phyloP scores from a whole-genome alignment of 208 protist genomes.

The Wallacemonas sp. region DNA sequence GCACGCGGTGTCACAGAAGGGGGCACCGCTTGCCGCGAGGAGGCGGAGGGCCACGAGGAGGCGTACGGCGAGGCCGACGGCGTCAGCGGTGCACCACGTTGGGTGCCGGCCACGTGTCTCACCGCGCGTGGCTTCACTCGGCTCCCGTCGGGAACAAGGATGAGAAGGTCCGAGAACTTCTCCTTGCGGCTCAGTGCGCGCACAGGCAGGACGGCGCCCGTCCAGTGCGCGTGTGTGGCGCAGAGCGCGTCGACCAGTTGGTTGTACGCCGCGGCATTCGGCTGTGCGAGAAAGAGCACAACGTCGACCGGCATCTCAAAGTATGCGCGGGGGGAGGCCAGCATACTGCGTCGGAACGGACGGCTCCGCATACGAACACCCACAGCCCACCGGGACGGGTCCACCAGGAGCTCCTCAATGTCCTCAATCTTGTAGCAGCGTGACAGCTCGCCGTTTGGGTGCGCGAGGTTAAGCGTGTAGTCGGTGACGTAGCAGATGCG shows the following conservation, averaged over 20 bases:
- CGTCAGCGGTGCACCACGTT: no score
- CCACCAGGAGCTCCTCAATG: constrained; percentile 29
- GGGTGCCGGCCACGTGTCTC: no score
- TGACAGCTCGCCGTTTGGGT: constrained; percentile 19
- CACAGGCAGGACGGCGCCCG: constrained; percentile 17
- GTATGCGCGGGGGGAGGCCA: constrained; percentile 12
- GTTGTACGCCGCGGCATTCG: constrained; percentile 10
- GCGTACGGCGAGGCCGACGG: no score
- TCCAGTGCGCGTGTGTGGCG: constrained; percentile 16
- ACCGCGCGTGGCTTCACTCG: constrained; percentile 44
- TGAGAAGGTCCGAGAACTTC: constrained; percentile 24
- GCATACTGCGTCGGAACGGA: constrained; percentile 25
- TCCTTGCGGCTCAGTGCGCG: constrained; percentile 18
- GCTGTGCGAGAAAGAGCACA: constrained; percentile 20
- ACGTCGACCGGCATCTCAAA: constrained; percentile 59
- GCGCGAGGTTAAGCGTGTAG: constrained; percentile 36
- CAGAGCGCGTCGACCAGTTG: constrained; percentile 19
- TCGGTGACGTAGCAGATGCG: constrained; percentile 49
- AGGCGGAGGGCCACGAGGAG: neutral
- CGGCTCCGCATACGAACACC: constrained; percentile 37
- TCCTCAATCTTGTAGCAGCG: constrained; percentile 47
- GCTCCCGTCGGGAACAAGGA: constrained; percentile 36
- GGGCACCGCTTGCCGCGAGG: neutral
- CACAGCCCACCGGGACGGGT: constrained; percentile 16
- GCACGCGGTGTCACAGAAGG: neutral